Percentiles rank a stretch among this genome's conserved stretches.
phyloP scores from a whole-genome alignment of 345 rosid genomes.

The Moricandia moricandioides region DNA sequence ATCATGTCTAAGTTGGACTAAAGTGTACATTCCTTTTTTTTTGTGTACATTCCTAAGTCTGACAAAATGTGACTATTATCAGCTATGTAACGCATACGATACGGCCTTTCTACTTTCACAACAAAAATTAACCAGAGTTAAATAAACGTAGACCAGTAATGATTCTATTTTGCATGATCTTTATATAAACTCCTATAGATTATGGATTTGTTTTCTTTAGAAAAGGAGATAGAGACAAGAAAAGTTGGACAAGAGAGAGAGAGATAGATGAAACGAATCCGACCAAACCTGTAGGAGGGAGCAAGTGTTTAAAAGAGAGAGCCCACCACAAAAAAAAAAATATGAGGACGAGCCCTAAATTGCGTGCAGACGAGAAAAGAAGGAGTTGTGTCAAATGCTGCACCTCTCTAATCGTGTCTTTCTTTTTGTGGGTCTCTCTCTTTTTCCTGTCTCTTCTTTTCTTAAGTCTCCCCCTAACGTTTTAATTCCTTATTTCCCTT shows the following conservation, averaged over 20 bases:
- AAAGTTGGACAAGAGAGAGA: constrained; percentile 20
- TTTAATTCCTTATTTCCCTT: background rate
- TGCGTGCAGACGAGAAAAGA: constrained; percentile 16
- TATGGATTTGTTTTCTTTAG: background rate
- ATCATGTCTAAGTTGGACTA: constrained; percentile 9
- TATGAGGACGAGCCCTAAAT: constrained; percentile 16
- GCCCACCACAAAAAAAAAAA: constrained; percentile 3
- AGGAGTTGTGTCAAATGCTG: constrained; percentile 28
- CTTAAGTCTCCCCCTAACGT: background rate
- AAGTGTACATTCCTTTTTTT: constrained; percentile 4
- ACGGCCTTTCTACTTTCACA: background rate
- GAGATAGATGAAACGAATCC: constrained; percentile 18
- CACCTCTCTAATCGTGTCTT: constrained; percentile 23
- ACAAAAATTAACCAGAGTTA: background rate
- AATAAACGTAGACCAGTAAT: background rate
- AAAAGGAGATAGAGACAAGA: background rate
- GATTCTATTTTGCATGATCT: background rate
- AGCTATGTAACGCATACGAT: constrained; percentile 1
- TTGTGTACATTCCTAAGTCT: constrained; percentile 5
- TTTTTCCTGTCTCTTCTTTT: constrained; percentile 20
- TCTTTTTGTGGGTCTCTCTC: constrained; percentile 29
- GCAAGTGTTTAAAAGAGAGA: constrained; percentile 12
- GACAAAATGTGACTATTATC: constrained; percentile 15
- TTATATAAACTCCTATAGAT: background rate
- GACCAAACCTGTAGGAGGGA: constrained; percentile 32